These are phyloP conservation scores for Hericium alpestre DNA, from an alignment of 768 basidiomycete genomes.

Conservation along the genomic window DNA sequence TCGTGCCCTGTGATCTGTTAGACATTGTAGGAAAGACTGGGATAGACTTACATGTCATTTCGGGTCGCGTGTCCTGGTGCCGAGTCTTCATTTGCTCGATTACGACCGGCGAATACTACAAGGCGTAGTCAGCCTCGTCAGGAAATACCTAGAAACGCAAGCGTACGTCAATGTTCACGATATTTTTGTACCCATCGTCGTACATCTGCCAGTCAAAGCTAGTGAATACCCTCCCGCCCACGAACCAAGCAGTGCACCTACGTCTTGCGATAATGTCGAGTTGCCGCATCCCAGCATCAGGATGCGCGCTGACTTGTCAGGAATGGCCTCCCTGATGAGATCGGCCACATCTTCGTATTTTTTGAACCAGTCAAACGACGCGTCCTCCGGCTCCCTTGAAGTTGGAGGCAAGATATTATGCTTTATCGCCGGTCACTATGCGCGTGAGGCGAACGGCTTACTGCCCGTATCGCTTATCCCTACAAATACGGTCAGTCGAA, in stretches of 20 bases:
- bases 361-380: slow-evolving; percentile 81
- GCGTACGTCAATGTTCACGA: slow-evolving; percentile 69
- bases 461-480: slow-evolving; percentile 65
- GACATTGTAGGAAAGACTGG: not conserved
- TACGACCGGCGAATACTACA: slow-evolving; percentile 63
- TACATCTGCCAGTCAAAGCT: slow-evolving; percentile 50
- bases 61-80: slow-evolving; percentile 39
- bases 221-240: too few relatives aligned
- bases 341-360: slow-evolving; percentile 63
- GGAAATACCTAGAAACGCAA: not conserved
- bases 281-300: slow-evolving; percentile 83
- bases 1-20: slow-evolving; percentile 48
- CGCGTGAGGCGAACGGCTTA: slow-evolving; percentile 21
- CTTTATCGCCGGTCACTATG: not conserved
- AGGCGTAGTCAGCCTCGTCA: not conserved
- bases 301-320: slow-evolving; percentile 48
- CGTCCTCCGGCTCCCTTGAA: slow-evolving; percentile 46
- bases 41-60: slow-evolving; percentile 55
- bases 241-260: slow-evolving; percentile 15
- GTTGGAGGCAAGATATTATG: not conserved
- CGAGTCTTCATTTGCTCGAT: slow-evolving; percentile 62
- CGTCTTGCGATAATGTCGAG: slow-evolving; percentile 70
- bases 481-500: slow-evolving; percentile 14
- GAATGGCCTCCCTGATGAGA: slow-evolving; percentile 51
- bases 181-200: slow-evolving; percentile 74